Base-by-base conservation (phyloP, 2,329 filamentous ascomycete species). In the Colletotrichum sojae region DNA sequence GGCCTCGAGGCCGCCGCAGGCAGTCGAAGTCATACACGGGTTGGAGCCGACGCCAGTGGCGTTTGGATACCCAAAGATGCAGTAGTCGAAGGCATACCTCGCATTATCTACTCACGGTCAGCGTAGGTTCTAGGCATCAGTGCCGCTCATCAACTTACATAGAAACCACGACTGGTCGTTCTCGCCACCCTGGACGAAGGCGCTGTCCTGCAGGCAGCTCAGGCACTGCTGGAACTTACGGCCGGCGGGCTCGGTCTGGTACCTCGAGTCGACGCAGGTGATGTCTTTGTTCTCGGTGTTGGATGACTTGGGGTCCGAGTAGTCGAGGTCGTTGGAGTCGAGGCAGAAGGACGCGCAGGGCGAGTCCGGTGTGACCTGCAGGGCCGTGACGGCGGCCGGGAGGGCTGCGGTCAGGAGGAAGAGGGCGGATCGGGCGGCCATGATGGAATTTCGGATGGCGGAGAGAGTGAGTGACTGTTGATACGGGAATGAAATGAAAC, bases 141-240 rank as follows among this genome's bases (percentile, higher is more conserved):
- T 43, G 40, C 16, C 16, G 20, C 5, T 5, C 15, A 4, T 20
- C 1, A n/a, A 78, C 86, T 78, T 81, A 88, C 86, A 88, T 51
- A 89, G 72, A 70, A 88, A 89, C 86, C 86, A 88, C 55, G 81
- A 79, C 69, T 86, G 85, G 71, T 89, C 87, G 63, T 77, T 88
- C 76, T 89, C 86, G 6, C 67, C 65, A 1, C 82, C 85, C 43
- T 84, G 78, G 3, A 78, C 74, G 69, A 83, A 87, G 10, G 79
- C 80, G 76, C 86, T 89, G 31, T 81, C 82, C 73, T 89, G 83
- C 31, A 89, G 78, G 73, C 87, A 89, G 45, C 76, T 82, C 75
- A 89, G 79, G 73, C 87, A 89, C 15, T 76, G 77, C 73, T 83
- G 77, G 74, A 86, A 85, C 73, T 84, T 86, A 59, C 78, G 78